These are phyloP conservation scores for Pythium grandisporangium DNA, from an alignment of 352 stramenopile genomes.

Conservation along the genomic window DNA sequence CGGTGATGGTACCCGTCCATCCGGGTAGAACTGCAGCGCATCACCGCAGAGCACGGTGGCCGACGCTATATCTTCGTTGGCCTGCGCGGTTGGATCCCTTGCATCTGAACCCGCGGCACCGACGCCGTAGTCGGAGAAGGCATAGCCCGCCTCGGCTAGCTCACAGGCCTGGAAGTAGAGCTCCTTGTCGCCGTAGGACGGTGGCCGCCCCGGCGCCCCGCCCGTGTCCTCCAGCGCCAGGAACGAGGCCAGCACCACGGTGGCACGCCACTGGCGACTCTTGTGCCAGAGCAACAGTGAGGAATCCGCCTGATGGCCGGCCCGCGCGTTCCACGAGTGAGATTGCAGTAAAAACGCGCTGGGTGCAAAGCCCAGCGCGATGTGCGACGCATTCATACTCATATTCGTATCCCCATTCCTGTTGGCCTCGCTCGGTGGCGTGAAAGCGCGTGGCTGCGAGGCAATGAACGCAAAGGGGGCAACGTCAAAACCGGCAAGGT, in stretches of 20 bases:
- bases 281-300: slow-evolving; percentile 72
- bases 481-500: slow-evolving; percentile 43
- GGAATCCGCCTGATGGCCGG: slow-evolving; percentile 67
- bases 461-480: slow-evolving; percentile 22
- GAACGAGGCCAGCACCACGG: slow-evolving; percentile 50
- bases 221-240: slow-evolving; percentile 15
- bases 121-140: slow-evolving; percentile 58
- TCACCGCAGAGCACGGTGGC: slow-evolving; percentile 43
- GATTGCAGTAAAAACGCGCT: slow-evolving; percentile 45
- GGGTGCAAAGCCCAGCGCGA: slow-evolving; percentile 4
- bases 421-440: neutral
- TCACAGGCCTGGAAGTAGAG: slow-evolving; percentile 68
- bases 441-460: slow-evolving; percentile 16
- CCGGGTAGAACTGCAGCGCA: slow-evolving; percentile 46
- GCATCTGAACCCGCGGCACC: slow-evolving; percentile 37
- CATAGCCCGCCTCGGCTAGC: slow-evolving; percentile 55
- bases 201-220: too few species aligned
- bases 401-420: slow-evolving; percentile 7
- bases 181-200: slow-evolving; percentile 68
- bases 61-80: slow-evolving; percentile 7
- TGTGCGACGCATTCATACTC: slow-evolving; percentile 10
- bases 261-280: slow-evolving; percentile 44
- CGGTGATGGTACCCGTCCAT: slow-evolving; percentile 7
- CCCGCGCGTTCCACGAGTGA: slow-evolving; percentile 52
- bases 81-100: too few species aligned